Base-by-base conservation (phyloP, 2,329 filamentous ascomycete species). In the Myotisia sp. region DNA sequence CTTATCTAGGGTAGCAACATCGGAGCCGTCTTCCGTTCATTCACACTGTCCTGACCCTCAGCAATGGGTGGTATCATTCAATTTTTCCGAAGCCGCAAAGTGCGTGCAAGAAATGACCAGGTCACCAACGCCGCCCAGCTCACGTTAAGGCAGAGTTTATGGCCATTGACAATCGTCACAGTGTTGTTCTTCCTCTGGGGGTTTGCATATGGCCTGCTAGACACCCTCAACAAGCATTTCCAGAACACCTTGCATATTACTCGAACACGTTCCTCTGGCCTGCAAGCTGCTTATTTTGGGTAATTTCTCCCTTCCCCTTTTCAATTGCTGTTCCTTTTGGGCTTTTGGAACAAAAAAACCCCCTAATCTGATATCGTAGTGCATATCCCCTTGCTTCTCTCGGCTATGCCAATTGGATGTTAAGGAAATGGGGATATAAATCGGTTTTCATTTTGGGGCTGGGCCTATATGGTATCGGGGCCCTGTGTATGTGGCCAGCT, bases 401-500 rank as follows among this genome's bases (percentile, higher is more conserved):
- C 14, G 65, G 63, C 16, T 66, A 67, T 42, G 65, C 66, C 31
- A 65, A 65, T 29, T 69, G 65, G 58, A 63, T 86, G 41, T 63
- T 90, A 5, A 71, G 80, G 13, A 69, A 71, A 38, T 81, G 78
- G 33, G 83, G 83, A 3, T 90, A 84, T 59, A 80, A 83, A 44
- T 74, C 74, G 26, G 83, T 80, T 0, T 86, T 90, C 46, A 86
- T 90, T 39, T 65, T 76, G 18, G 82, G 80, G 23, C 64, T 85
- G 5, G 64, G 58, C 37, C 65, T 84, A 28, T 82, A 83, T 53
- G 74, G 77, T 1, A 64, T 73, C 4, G 79, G 78, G 1, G 82
- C 79, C 22, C 72, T 87, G 42, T 83, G 85, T 59, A 86, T 87
- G 59, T 90, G 81, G 82, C 82, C 82, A 0, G 79, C 76, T 2